Percentiles rank a stretch among this genome's conserved stretches.
Evolutionary conservation across 2,329 filamentous ascomycete species (phyloP).

Genomic region (Ilyonectria mors-panacis): DNA sequence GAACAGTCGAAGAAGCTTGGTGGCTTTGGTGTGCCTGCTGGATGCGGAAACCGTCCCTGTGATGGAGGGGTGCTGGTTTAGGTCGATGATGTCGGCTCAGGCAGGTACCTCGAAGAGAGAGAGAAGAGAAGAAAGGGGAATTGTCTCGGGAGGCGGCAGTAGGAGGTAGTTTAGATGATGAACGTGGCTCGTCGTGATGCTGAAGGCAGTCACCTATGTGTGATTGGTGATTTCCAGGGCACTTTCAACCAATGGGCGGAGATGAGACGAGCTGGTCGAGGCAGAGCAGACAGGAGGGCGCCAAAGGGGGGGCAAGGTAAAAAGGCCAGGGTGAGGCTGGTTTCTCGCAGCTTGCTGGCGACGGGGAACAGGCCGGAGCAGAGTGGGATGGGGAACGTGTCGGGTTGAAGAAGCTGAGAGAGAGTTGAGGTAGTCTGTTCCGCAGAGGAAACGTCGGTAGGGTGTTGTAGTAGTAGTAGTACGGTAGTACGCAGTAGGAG

Average conservation of each 20-base stretch:
- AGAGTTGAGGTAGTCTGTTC: constrained; percentile 29
- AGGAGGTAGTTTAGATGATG: constrained; percentile 44
- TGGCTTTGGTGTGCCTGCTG: constrained; percentile 30
- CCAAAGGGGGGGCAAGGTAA: constrained; percentile 48
- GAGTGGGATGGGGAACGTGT: constrained; percentile 28
- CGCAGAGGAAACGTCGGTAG: constrained; percentile 49
- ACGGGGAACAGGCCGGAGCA: constrained; percentile 33
- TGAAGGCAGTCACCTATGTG: constrained; percentile 47
- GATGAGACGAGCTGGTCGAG: constrained; percentile 53
- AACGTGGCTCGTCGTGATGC: constrained; percentile 50
- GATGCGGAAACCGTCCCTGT: constrained; percentile 37
- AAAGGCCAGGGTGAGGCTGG: constrained; percentile 46
- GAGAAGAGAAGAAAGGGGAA: constrained; percentile 41
- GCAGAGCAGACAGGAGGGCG: constrained; percentile 50
- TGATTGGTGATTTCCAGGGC: constrained; percentile 54
- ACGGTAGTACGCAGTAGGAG: not conserved
- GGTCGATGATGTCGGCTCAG: constrained; percentile 43
- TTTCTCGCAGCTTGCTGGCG: constrained; percentile 36
- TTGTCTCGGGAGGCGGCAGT: constrained; percentile 50
- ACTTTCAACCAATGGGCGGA: constrained; percentile 52
- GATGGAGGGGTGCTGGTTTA: constrained; percentile 44
- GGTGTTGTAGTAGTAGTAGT: constrained; percentile 14
- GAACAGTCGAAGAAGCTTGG: constrained; percentile 12
- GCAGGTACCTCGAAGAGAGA: constrained; percentile 39
- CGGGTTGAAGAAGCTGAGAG: constrained; percentile 42